Conservation (phyloP, 805 yeast genomes). For the Ogataea haglerorum region DNA sequence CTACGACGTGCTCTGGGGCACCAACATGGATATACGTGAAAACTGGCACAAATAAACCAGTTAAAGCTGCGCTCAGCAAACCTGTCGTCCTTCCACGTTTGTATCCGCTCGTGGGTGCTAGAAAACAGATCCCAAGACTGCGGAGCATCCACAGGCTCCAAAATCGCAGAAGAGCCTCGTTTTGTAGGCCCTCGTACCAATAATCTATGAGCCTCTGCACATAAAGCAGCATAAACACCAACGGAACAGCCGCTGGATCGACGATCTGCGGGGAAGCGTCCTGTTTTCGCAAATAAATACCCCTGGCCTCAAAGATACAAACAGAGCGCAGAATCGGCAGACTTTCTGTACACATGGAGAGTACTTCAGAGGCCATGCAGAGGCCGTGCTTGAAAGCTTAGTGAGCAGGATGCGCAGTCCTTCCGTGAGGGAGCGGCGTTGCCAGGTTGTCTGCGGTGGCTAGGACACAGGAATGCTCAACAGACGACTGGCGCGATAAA, state of each 20-base stretch:
- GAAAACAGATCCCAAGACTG: conserved; percentile 7
- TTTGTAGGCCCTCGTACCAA: conserved; percentile 14
- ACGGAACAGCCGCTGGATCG: neutral
- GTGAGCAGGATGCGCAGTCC: no score
- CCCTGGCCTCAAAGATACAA: neutral
- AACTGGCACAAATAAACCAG: conserved; percentile 23
- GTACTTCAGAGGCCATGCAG: no score
- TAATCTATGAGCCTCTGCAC: conserved; percentile 19
- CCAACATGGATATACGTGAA: conserved; percentile 19
- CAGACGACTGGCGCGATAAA: no score
- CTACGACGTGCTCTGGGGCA: conserved; percentile 15
- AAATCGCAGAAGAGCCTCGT: neutral
- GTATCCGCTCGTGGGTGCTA: conserved; percentile 9
- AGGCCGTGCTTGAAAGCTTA: no score
- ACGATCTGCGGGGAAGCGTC: neutral
- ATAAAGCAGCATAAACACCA: conserved; percentile 17
- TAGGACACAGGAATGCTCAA: no score
- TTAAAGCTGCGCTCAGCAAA: conserved; percentile 17
- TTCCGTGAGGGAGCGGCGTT: no score
- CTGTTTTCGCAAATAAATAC: neutral
- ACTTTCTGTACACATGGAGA: neutral
- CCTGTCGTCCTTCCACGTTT: conserved; percentile 18
- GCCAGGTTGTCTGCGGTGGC: no score
- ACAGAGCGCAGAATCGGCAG: neutral
- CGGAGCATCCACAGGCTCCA: conserved; percentile 9